A percentile compares a stretch with the other conserved stretches of the same genome.
These are phyloP conservation scores for Protea cynaroides DNA, from an alignment of 164 flowering plant species.

Conservation along the genomic window DNA sequence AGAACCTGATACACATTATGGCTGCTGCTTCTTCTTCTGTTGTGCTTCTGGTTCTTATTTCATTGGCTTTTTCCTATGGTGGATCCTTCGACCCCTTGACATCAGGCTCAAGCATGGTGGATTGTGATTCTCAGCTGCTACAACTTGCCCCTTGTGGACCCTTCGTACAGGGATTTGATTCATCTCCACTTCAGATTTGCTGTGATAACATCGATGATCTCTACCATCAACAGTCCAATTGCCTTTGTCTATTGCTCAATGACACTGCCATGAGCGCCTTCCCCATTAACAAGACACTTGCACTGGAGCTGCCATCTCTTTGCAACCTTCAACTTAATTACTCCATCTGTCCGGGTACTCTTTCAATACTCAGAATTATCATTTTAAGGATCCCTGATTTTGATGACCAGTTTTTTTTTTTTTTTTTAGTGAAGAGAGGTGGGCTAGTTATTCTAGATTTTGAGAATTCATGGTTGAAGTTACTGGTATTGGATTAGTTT, in stretches of 20 bases:
- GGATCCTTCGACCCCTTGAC: not conserved
- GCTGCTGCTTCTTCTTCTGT: conserved; percentile 8
- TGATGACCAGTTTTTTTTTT: no score
- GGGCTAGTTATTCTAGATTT: no score
- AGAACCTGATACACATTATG: conserved; percentile 3
- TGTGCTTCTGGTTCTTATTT: conserved; percentile 11
- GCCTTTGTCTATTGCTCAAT: conserved; percentile 63
- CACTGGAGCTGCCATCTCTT: conserved; percentile 51
- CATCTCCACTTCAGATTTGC: conserved; percentile 38
- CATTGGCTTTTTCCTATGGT: not conserved
- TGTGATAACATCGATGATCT: conserved; percentile 47
- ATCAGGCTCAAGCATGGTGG: conserved; percentile 23
- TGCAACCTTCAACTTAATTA: conserved; percentile 33
- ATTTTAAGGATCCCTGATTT: no score
- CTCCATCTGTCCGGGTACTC: conserved; percentile 51
- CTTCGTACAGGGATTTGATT: conserved; percentile 52
- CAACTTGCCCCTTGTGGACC: conserved; percentile 51
- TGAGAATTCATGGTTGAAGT: no score
- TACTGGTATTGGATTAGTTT: no score
- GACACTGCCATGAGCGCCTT: conserved; percentile 25
- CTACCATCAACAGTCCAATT: conserved; percentile 34
- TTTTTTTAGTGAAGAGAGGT: no score
- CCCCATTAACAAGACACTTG: conserved; percentile 58
- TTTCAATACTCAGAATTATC: not conserved
- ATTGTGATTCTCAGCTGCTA: conserved; percentile 39